Evolutionary conservation across 169 alveolate genomes (phyloP).

Genomic region (Perkinsus marinus): DNA sequence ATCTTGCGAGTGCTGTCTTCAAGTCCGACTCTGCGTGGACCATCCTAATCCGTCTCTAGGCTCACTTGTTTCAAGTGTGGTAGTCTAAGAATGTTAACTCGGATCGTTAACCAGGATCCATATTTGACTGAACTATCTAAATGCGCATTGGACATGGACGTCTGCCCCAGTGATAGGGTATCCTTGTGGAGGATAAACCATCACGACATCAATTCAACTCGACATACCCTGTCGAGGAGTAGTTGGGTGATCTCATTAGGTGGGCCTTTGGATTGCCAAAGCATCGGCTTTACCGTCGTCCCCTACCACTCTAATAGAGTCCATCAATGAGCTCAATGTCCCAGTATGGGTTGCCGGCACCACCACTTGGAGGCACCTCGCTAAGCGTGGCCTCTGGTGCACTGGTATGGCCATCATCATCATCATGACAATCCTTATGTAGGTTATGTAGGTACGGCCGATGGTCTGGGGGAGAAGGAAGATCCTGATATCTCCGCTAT

Average conservation of each 20-base stretch:
- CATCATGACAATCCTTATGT: neutral
- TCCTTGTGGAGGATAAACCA: too few relatives aligned
- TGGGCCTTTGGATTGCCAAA: neutral
- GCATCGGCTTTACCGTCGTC: neutral
- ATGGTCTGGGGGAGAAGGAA: neutral
- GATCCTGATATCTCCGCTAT: neutral
- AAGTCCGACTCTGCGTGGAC: too few relatives aligned
- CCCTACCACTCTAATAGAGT: neutral
- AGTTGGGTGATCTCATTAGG: neutral
- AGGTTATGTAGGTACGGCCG: neutral
- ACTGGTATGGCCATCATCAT: neutral
- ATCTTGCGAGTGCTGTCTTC: too few relatives aligned
- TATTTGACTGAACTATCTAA: too few relatives aligned
- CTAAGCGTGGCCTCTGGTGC: neutral
- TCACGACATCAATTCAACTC: too few relatives aligned
- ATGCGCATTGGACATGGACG: too few relatives aligned
- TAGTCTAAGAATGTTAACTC: too few relatives aligned
- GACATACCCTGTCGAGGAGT: too few relatives aligned
- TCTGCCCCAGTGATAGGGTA: too few relatives aligned
- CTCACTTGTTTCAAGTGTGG: too few relatives aligned
- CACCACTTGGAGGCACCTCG: neutral
- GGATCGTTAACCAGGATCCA: too few relatives aligned
- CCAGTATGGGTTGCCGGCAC: neutral
- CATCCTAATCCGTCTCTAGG: too few relatives aligned
- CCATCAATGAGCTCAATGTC: neutral